Percentiles rank a stretch among this genome's conserved stretches.
Conservation (phyloP, 2,329 filamentous ascomycete species). For the Pyrenochaeta sp. region DNA sequence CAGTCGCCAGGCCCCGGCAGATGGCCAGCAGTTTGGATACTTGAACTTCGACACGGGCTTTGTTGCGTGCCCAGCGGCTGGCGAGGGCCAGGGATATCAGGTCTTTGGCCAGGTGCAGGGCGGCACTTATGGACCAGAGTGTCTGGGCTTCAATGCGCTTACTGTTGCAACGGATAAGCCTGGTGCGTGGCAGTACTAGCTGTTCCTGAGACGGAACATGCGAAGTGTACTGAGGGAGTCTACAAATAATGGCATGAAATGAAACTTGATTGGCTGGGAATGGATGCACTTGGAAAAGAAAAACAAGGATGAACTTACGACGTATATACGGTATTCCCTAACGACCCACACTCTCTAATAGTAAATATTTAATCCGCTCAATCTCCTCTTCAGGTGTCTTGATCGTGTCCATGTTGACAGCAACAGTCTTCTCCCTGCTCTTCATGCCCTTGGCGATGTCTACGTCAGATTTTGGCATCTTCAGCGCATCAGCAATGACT, state of each 20-base stretch:
- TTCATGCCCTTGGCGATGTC: slow-evolving; percentile 70
- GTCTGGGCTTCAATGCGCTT: slow-evolving; percentile 48
- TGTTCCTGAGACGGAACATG: not conserved
- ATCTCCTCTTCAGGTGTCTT: slow-evolving; percentile 35
- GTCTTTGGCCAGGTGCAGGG: slow-evolving; percentile 40
- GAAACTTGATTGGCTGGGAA: not conserved
- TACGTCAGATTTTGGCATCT: slow-evolving; percentile 70
- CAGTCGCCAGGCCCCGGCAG: slow-evolving; percentile 34
- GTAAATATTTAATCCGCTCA: slow-evolving; percentile 31
- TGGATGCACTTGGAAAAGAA: not conserved
- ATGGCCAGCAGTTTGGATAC: slow-evolving; percentile 32
- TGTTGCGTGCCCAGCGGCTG: slow-evolving; percentile 43
- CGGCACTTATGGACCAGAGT: slow-evolving; percentile 30
- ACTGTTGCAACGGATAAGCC: slow-evolving; percentile 33
- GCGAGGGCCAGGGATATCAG: slow-evolving; percentile 37
- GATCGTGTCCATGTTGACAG: slow-evolving; percentile 17
- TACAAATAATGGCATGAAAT: slow-evolving; percentile 15
- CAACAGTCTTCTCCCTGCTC: slow-evolving; percentile 68
- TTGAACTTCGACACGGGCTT: slow-evolving; percentile 42
- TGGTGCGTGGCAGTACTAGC: slow-evolving; percentile 50
- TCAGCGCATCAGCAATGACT: slow-evolving; percentile 69
- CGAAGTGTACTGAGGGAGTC: not conserved
- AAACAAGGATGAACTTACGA: slow-evolving; percentile 4
- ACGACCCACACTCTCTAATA: slow-evolving; percentile 26
- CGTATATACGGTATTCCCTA: slow-evolving; percentile 22